A percentile compares a stretch with the other conserved stretches of the same genome.
These are phyloP conservation scores for Mortierella sp. DNA, from an alignment of 371 early-diverging fungal genomes.

Conservation along the genomic window DNA sequence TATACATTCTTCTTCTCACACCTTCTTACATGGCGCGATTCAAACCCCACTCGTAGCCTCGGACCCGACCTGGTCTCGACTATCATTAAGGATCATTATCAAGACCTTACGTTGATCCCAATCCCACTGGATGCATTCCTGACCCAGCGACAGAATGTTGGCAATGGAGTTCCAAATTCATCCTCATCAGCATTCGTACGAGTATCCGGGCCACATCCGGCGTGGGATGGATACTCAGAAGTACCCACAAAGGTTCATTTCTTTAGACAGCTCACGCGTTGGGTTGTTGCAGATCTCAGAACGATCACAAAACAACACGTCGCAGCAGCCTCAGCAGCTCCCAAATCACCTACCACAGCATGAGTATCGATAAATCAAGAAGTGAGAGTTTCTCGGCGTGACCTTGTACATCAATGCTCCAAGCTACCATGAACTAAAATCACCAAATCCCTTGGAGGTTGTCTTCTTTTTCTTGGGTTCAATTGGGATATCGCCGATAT, in stretches of 20 bases:
- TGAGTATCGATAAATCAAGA: background rate
- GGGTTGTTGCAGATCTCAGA: slow-evolving; percentile 55
- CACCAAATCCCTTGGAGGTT: slow-evolving; percentile 60
- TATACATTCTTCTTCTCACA: slow-evolving; percentile 47
- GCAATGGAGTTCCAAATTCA: slow-evolving; percentile 49
- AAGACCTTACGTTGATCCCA: slow-evolving; percentile 43
- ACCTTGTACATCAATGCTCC: too few species aligned
- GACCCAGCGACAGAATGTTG: slow-evolving; percentile 10
- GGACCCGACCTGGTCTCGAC: slow-evolving; percentile 50
- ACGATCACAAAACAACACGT: slow-evolving; percentile 18
- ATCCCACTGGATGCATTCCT: slow-evolving; percentile 45
- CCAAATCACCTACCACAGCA: background rate
- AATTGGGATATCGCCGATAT: slow-evolving; percentile 18
- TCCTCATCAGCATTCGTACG: slow-evolving; percentile 16
- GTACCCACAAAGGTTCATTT: slow-evolving; percentile 63
- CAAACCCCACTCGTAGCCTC: slow-evolving; percentile 44
- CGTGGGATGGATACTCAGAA: slow-evolving; percentile 58
- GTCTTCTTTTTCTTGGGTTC: slow-evolving; percentile 54
- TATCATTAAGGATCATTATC: slow-evolving; percentile 52
- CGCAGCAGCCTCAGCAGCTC: background rate
- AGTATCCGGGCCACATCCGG: slow-evolving; percentile 40
- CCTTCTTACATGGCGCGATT: slow-evolving; percentile 47
- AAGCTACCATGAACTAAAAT: slow-evolving; percentile 65
- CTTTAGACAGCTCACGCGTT: slow-evolving; percentile 62
- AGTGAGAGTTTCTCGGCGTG: too few species aligned